These are phyloP conservation scores for Kodamaea nitidulidarum DNA, from an alignment of 805 yeast species.

Conservation along the genomic window DNA sequence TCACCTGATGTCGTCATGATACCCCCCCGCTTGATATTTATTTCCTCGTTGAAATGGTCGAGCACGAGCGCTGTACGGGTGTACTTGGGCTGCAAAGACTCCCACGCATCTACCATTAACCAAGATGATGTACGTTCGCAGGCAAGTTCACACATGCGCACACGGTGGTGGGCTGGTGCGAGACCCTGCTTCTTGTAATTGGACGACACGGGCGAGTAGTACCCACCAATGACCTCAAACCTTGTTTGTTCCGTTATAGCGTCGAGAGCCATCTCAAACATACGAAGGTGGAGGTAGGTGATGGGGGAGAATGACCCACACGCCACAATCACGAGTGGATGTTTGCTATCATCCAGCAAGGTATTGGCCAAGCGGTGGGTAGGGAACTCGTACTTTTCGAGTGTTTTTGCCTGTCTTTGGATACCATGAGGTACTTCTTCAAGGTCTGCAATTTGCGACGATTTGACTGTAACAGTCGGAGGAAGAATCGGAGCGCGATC, in stretches of 20 bases:
- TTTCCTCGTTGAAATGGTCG: conserved; percentile 95
- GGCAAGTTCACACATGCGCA: conserved; percentile 96
- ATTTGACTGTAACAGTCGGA: conserved; percentile 43
- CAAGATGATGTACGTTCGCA: conserved; percentile 95
- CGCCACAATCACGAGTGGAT: conserved; percentile 91
- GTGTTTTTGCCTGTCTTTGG: conserved; percentile 73
- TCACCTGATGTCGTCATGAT: conserved; percentile 55
- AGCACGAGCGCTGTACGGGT: conserved; percentile 92
- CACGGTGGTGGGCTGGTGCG: conserved; percentile 85
- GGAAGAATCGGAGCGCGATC: conserved; percentile 24
- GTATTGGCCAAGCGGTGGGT: conserved; percentile 74
- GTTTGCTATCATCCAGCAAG: conserved; percentile 68
- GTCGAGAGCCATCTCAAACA: conserved; percentile 99
- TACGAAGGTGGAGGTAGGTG: conserved; percentile 88
- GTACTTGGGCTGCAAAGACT: conserved; percentile 83
- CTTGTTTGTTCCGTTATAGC: conserved; percentile 86
- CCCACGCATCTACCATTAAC: conserved; percentile 99
- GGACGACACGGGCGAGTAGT: conserved; percentile 90
- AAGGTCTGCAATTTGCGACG: conserved; percentile 79
- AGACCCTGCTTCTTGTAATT: conserved; percentile 91
- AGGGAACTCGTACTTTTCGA: conserved; percentile 77
- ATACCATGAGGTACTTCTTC: conserved; percentile 97
- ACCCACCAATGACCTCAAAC: conserved; percentile 95
- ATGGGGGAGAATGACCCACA: conserved; percentile 97
- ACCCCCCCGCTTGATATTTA: conserved; percentile 87